Percentiles rank a stretch among this genome's conserved stretches.
These are phyloP conservation scores for Acacia acuminata DNA, from an alignment of 306 rosid species.

Conservation along the genomic window DNA sequence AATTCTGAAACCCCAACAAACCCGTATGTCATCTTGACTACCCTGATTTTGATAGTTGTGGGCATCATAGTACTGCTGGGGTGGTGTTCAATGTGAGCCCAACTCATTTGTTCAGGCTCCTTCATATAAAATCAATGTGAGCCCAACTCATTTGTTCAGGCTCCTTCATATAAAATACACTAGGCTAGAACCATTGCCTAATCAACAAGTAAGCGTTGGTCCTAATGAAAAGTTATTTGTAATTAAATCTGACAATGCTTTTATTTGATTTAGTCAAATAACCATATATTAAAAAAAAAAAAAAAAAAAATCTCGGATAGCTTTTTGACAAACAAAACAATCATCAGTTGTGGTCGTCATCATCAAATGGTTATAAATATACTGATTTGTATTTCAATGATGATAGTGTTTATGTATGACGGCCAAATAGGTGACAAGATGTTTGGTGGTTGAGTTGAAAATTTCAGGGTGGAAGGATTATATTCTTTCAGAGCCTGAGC, in stretches of 20 bases:
- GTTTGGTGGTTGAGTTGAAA: conserved; percentile 19
- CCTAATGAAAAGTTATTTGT: too few species aligned
- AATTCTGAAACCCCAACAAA: neutral
- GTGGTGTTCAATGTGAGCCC: neutral
- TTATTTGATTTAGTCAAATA: too few species aligned
- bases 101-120: neutral
- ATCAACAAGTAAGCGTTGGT: too few species aligned
- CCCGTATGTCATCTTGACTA: neutral
- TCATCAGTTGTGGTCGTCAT: neutral
- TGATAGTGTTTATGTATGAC: neutral
- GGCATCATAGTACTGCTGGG: neutral
- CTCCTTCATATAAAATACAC: neutral
- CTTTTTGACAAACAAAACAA: neutral
- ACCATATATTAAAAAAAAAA: too few species aligned
- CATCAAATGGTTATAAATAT: neutral
- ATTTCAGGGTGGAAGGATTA: conserved; percentile 92
- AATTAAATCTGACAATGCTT: neutral
- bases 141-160: too few species aligned
- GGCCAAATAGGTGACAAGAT: conserved; percentile 1
- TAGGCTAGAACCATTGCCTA: too few species aligned
- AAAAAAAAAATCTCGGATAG: neutral
- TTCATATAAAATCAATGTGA: too few species aligned
- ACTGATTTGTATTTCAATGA: neutral
- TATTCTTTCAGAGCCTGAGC: conserved; percentile 97
- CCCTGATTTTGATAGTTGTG: neutral